Percentiles rank a stretch among this genome's conserved stretches.
phyloP scores from a whole-genome alignment of 306 rosid genomes.

The Hylodesmum podocarpum region DNA sequence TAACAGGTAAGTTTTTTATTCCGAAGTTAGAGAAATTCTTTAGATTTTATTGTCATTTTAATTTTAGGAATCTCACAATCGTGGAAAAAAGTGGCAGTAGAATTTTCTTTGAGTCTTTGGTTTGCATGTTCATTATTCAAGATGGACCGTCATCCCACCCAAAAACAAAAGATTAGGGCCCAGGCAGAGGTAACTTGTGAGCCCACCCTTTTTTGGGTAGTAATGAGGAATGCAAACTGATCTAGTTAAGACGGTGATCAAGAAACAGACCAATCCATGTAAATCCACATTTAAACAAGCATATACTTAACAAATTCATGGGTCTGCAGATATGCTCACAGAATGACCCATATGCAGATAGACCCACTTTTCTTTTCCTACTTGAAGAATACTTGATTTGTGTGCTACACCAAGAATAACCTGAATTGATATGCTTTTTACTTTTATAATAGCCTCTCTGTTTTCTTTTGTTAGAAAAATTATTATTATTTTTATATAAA shows the following conservation, averaged over 20 bases:
- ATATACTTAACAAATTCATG: too few species aligned
- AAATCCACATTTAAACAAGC: too few species aligned
- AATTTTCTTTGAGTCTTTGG: neutral
- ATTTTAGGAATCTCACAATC: neutral
- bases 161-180: too few species aligned
- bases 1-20: neutral
- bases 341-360: too few species aligned
- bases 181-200: neutral
- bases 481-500: neutral
- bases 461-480: neutral
- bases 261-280: too few species aligned
- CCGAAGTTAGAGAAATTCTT: neutral
- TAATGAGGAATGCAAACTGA: neutral
- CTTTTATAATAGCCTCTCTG: neutral
- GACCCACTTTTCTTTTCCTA: neutral
- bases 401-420: neutral
- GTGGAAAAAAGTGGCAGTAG: neutral
- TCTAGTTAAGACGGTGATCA: too few species aligned
- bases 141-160: too few species aligned
- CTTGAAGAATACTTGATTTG: neutral
- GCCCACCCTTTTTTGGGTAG: neutral
- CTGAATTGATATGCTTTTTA: neutral
- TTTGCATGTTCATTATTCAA: neutral
- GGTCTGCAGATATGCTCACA: too few species aligned
- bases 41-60: neutral